Conservation (phyloP, 2,329 filamentous ascomycete species). For the Colletotrichum horii region DNA sequence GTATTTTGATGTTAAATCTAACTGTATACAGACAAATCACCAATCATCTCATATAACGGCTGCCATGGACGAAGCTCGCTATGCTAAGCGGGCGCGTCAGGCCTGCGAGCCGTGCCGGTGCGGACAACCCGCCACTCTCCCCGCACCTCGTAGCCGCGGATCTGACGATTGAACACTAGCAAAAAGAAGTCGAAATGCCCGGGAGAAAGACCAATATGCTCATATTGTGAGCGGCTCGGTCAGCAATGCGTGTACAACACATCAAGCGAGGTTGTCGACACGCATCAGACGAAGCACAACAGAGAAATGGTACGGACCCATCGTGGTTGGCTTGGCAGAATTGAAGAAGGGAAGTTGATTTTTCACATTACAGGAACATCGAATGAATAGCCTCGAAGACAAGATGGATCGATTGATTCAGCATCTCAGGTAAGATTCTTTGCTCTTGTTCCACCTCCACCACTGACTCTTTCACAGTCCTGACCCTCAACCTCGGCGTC, state of each 20-base stretch:
- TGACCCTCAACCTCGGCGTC: background rate
- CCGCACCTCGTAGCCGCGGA: background rate
- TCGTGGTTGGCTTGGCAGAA: background rate
- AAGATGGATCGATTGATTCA: slow-evolving; percentile 10
- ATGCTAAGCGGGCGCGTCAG: slow-evolving; percentile 9
- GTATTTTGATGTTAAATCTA: background rate
- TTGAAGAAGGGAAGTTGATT: fast-evolving
- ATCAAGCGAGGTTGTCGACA: background rate
- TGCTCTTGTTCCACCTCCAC: fast-evolving
- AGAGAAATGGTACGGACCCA: background rate
- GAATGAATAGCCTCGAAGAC: background rate
- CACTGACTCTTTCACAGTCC: background rate
- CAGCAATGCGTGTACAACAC: slow-evolving; percentile 2
- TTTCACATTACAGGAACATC: background rate
- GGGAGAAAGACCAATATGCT: background rate
- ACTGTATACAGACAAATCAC: background rate
- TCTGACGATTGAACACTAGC: background rate
- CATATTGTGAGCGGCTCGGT: background rate
- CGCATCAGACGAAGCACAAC: background rate
- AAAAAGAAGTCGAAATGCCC: slow-evolving; percentile 6
- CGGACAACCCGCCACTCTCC: background rate
- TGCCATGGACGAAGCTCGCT: slow-evolving; percentile 11
- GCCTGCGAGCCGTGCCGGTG: slow-evolving; percentile 10
- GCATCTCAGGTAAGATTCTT: background rate
- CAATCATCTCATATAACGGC: fast-evolving